These are phyloP conservation scores for Tylopilus subfusipes DNA, from an alignment of 768 basidiomycete species.

Conservation along the genomic window DNA sequence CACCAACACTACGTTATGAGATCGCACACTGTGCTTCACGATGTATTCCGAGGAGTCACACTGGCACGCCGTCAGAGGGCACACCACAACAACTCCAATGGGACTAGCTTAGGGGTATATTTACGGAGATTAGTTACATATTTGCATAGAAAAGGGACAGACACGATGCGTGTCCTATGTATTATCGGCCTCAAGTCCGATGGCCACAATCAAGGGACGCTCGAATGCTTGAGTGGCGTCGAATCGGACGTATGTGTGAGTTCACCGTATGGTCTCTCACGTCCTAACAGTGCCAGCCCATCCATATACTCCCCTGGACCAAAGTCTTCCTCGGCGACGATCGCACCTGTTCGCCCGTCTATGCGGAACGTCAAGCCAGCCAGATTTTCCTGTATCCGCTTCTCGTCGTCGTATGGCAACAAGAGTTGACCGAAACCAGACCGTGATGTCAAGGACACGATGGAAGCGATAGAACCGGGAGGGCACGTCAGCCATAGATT, in stretches of 20 bases:
- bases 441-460: conserved; percentile 52
- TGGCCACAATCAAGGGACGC: not conserved
- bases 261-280: conserved; percentile 3
- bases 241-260: conserved; percentile 1
- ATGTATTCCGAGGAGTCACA: not conserved
- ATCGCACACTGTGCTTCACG: too few relatives aligned
- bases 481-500: conserved; percentile 48
- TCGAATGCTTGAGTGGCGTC: not conserved
- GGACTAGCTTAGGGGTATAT: not conserved
- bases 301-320: conserved; percentile 4
- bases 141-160: not conserved
- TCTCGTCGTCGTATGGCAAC: conserved; percentile 53
- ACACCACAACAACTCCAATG: not conserved
- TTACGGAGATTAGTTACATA: not conserved
- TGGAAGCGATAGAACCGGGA: conserved; percentile 58
- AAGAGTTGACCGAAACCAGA: conserved; percentile 63
- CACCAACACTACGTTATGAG: too few relatives aligned
- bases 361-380: conserved; percentile 50
- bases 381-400: conserved; percentile 45
- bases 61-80: not conserved
- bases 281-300: conserved; percentile 14
- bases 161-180: not conserved
- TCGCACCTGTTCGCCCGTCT: conserved; percentile 58
- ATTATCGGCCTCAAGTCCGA: not conserved
- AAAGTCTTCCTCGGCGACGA: conserved; percentile 51